Evolutionary conservation across 176 grass and related monocot genomes (phyloP).

Genomic region (Poa annua): DNA sequence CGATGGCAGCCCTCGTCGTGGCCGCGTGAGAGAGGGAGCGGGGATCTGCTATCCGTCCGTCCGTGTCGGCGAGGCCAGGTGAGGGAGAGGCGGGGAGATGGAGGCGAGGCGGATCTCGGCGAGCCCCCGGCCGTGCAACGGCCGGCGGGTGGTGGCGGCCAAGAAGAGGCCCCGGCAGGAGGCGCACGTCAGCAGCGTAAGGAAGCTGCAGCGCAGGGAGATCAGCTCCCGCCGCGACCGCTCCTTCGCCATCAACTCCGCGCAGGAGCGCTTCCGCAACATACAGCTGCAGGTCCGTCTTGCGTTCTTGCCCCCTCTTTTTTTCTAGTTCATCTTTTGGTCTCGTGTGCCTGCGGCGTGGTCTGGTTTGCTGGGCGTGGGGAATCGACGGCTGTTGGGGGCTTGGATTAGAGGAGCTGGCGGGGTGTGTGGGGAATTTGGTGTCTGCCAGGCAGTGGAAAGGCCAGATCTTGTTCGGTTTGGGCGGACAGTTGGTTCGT

Average conservation of each 20-base stretch:
- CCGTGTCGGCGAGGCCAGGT: not conserved
- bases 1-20: not conserved
- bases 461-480: conserved; percentile 27
- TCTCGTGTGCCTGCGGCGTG: not conserved
- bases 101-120: conserved; percentile 78
- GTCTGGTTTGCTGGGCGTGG: not conserved
- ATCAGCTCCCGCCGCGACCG: conserved; percentile 77
- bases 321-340: not conserved
- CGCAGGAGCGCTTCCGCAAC: conserved; percentile 89
- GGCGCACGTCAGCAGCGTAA: conserved; percentile 63
- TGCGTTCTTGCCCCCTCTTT: not conserved
- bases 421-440: not conserved
- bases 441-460: not conserved
- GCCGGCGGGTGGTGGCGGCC: conserved; percentile 70
- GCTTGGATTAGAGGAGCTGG: not conserved
- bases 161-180: conserved; percentile 74
- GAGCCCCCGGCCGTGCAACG: conserved; percentile 82
- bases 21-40: not conserved
- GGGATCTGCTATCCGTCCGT: not conserved
- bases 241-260: conserved; percentile 74
- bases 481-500: conserved; percentile 2
- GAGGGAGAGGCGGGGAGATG: conserved; percentile 32
- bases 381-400: not conserved
- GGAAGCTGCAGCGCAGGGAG: conserved; percentile 86
- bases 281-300: conserved; percentile 70